Conservation (phyloP, 345 rosid species). For the Citrus cavaleriei region DNA sequence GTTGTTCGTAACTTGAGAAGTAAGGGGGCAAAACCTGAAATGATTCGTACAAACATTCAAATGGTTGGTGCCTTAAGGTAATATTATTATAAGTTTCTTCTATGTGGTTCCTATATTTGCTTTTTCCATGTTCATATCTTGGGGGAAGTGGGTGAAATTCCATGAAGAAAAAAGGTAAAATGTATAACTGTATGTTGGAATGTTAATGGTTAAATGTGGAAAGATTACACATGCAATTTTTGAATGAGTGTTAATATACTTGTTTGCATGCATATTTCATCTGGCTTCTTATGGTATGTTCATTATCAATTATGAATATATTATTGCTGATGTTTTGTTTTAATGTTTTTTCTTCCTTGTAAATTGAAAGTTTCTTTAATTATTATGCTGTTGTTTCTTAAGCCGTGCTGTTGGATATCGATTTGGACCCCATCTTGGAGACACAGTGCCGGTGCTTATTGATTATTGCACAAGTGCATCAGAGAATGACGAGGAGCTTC, state of each 20-base stretch:
- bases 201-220: neutral
- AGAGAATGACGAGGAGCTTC: slow-evolving; percentile 98
- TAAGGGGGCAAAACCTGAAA: slow-evolving; percentile 72
- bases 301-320: neutral
- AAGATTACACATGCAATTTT: neutral
- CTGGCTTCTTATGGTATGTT: neutral
- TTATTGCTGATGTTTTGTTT: neutral
- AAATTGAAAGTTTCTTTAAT: neutral
- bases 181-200: neutral
- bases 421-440: slow-evolving; percentile 92
- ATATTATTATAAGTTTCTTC: slow-evolving; percentile 1
- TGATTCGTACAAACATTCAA: slow-evolving; percentile 95
- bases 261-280: neutral
- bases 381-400: slow-evolving; percentile 19
- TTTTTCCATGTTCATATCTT: neutral
- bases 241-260: neutral
- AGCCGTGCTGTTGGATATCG: slow-evolving; percentile 99
- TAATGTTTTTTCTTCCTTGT: neutral
- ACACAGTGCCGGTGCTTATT: slow-evolving; percentile 84
- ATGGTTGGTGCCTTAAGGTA: slow-evolving; percentile 98
- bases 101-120: neutral
- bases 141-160: neutral
- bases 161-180: neutral
- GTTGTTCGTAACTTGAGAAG: slow-evolving; percentile 67
- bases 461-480: slow-evolving; percentile 88